Conservation (phyloP, 164 flowering plant genomes). For the Paratinospora sagittata region DNA sequence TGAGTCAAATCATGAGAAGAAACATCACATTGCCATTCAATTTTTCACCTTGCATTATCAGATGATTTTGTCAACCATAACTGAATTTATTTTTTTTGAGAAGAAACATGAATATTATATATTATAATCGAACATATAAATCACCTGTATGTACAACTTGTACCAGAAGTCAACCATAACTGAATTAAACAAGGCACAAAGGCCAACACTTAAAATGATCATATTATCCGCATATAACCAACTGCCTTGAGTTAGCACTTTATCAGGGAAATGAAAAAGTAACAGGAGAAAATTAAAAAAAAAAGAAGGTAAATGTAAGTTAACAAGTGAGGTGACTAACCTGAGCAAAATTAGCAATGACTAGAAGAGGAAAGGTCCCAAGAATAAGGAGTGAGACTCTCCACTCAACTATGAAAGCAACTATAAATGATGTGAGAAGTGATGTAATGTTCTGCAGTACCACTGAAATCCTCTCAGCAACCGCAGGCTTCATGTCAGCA, state of each 20-base stretch:
- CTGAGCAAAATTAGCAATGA: slow-evolving; percentile 95
- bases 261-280: background rate
- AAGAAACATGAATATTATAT: too few relatives aligned
- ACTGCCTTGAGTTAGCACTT: background rate
- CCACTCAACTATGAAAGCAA: slow-evolving; percentile 96
- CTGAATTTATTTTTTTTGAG: too few relatives aligned
- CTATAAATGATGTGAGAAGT: slow-evolving; percentile 93
- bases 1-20: background rate
- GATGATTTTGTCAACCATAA: background rate
- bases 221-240: background rate
- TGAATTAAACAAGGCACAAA: background rate
- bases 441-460: slow-evolving; percentile 97
- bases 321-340: slow-evolving; percentile 29
- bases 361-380: slow-evolving; percentile 87
- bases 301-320: background rate
- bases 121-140: too few relatives aligned
- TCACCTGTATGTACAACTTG: too few relatives aligned
- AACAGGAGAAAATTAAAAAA: background rate
- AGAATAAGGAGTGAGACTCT: slow-evolving; percentile 93
- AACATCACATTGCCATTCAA: background rate
- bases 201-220: background rate
- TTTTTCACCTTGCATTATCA: background rate
- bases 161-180: too few relatives aligned
- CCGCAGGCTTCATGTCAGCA: slow-evolving; percentile 91
- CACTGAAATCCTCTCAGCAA: slow-evolving; percentile 94